These are phyloP conservation scores for Ustilago hordei DNA, from an alignment of 1,284 basidiomycete species.

Conservation along the genomic window DNA sequence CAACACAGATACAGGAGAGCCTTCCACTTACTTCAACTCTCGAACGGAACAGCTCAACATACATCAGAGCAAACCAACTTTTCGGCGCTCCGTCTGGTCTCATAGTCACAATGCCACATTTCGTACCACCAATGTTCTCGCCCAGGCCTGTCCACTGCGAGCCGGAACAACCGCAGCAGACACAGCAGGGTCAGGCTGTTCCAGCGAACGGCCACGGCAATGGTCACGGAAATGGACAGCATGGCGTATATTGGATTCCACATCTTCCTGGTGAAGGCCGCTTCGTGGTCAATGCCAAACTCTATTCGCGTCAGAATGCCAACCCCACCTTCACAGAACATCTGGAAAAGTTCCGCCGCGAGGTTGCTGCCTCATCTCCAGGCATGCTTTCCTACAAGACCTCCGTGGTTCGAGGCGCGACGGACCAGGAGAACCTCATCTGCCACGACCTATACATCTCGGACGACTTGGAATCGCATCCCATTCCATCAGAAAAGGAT, in stretches of 20 bases:
- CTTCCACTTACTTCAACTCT: not conserved
- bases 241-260: constrained; percentile 53
- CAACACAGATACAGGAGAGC: not conserved
- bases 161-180: constrained; percentile 27
- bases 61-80: not conserved
- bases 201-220: constrained; percentile 8
- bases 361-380: constrained; percentile 59
- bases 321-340: constrained; percentile 59
- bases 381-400: constrained; percentile 65
- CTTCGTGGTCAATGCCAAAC: constrained; percentile 62
- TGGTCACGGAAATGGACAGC: constrained; percentile 31
- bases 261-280: constrained; percentile 64
- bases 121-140: constrained; percentile 52
- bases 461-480: constrained; percentile 64
- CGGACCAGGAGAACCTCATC: constrained; percentile 59
- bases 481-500: constrained; percentile 28
- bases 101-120: constrained; percentile 42
- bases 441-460: constrained; percentile 64
- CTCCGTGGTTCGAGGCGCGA: constrained; percentile 53
- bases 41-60: no score
- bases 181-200: constrained; percentile 13
- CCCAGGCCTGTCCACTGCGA: constrained; percentile 53
- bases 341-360: constrained; percentile 58
- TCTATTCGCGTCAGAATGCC: constrained; percentile 60
- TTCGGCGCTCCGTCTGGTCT: not conserved